Evolutionary conservation across 305 asterid species (phyloP).

Genomic region (Nicotiana rustica): DNA sequence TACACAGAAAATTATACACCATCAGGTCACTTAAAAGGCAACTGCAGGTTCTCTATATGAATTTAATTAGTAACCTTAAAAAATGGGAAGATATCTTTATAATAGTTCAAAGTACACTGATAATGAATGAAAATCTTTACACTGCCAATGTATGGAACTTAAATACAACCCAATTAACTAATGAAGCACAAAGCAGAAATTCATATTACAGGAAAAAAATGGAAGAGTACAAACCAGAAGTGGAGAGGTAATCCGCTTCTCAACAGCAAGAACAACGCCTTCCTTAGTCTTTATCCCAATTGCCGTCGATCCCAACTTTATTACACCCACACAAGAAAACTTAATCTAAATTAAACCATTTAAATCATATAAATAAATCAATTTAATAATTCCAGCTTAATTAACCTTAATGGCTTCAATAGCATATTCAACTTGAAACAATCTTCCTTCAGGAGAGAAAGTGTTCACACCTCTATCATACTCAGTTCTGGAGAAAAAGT

Average conservation of each 20-base stretch:
- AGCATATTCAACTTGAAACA: conserved; percentile 94
- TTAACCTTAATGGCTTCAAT: conserved; percentile 90
- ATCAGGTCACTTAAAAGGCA: too few relatives aligned
- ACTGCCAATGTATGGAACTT: too few relatives aligned
- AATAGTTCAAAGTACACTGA: too few relatives aligned
- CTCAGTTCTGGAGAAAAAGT: conserved; percentile 66
- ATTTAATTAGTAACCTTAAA: too few relatives aligned
- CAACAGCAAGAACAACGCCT: conserved; percentile 92
- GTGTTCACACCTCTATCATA: conserved; percentile 95
- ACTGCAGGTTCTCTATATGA: too few relatives aligned
- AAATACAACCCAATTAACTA: background rate
- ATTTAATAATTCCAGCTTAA: background rate
- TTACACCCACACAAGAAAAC: conserved; percentile 24
- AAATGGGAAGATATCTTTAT: too few relatives aligned
- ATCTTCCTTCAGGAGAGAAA: conserved; percentile 89
- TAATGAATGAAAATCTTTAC: too few relatives aligned
- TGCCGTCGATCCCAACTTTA: conserved; percentile 89
- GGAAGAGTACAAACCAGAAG: conserved; percentile 59
- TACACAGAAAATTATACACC: too few relatives aligned
- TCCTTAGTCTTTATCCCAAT: conserved; percentile 88
- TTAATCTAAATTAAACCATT: conserved; percentile 12
- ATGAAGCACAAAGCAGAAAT: background rate
- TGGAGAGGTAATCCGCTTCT: conserved; percentile 90
- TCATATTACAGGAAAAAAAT: conserved; percentile 29
- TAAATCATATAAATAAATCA: conserved; percentile 20